Evolutionary conservation across 2,329 filamentous ascomycete genomes (phyloP).

Genomic region (Beauveria scarabaeidicola): DNA sequence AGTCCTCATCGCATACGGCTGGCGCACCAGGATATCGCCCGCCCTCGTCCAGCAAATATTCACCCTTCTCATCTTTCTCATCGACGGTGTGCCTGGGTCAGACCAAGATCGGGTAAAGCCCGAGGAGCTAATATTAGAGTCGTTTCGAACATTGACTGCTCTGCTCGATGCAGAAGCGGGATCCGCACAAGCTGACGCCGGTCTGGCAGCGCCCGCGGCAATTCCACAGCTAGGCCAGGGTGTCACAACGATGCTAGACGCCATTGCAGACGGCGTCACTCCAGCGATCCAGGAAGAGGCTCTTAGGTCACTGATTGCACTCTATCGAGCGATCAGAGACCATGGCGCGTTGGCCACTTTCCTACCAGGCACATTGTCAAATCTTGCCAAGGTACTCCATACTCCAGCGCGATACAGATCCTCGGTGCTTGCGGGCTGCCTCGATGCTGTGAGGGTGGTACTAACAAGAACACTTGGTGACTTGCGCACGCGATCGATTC

Average conservation of each 20-base stretch:
- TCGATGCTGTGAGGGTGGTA: slow-evolving; percentile 49
- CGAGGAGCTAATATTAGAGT: slow-evolving; percentile 68
- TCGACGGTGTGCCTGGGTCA: slow-evolving; percentile 59
- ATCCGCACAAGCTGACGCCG: slow-evolving; percentile 38
- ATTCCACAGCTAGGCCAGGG: slow-evolving; percentile 76
- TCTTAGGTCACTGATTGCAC: slow-evolving; percentile 51
- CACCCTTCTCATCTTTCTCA: slow-evolving; percentile 73
- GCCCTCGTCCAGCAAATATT: slow-evolving; percentile 76
- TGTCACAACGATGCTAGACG: slow-evolving; percentile 71
- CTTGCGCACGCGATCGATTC: slow-evolving; percentile 41
- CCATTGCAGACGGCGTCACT: slow-evolving; percentile 54
- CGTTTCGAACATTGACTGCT: slow-evolving; percentile 59
- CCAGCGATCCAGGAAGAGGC: slow-evolving; percentile 64
- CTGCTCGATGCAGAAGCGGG: slow-evolving; percentile 54
- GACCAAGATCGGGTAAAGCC: slow-evolving; percentile 37
- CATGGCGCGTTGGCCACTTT: slow-evolving; percentile 73
- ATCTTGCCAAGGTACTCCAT: slow-evolving; percentile 65
- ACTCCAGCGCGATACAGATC: slow-evolving; percentile 51
- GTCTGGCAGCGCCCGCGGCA: slow-evolving; percentile 47
- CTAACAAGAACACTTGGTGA: slow-evolving; percentile 50
- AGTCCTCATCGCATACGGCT: slow-evolving; percentile 67
- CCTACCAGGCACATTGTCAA: slow-evolving; percentile 79
- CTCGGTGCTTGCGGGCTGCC: slow-evolving; percentile 52
- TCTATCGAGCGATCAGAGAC: slow-evolving; percentile 59
- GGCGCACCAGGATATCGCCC: slow-evolving; percentile 62